Base-by-base conservation (phyloP, 2,329 filamentous ascomycete genomes). In the Zymoseptoria crescenta region DNA sequence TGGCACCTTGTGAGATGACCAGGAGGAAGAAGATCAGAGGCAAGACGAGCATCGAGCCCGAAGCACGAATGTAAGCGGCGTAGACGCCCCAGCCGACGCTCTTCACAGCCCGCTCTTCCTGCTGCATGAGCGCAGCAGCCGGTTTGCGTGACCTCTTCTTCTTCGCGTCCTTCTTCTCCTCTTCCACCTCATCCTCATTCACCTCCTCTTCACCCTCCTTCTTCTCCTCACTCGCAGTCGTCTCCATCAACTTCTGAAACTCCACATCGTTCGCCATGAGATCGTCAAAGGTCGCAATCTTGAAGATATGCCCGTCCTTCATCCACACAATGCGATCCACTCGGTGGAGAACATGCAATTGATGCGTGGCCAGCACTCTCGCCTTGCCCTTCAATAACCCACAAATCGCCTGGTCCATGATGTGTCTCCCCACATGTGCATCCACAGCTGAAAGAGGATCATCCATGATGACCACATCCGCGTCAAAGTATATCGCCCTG, bases 271-370 rank as follows among this genome's bases (percentile, higher is more conserved):
- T 80, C 7, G 79, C 79, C 87, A 96, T 96, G 19, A 97, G 80
- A 59, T 95, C 92, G 35, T 89, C 85, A 68, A 93, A 97, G 0
- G 92, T 96, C 65, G 94, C 92, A 48, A 96, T 79, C 4, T 91
- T 90, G 72, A 89, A 84, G 57, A 97, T 88, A 56, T 81, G 84
- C 51, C 94, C 94, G 16, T 86, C 85, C 58, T 96, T 89, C 84
- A 99, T 92, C 85, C 91, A 92, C 54, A 97, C 85, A 64, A 97
- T 93, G 35, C 93, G 83, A 71, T 97, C 93, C 68, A 91, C 96
- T 35, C 91, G 87, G 70, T 83, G 91, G 5, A 97, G 82, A 5
- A 97, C 92, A 79, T 95, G 94, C 13, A 97, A 83, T 73, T 97
- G 93, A 74, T 99, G 94, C 0, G 94, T 99, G 0, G 93, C 94